Base-by-base conservation (phyloP, 345 rosid genomes). In the Lepidium aucheri region DNA sequence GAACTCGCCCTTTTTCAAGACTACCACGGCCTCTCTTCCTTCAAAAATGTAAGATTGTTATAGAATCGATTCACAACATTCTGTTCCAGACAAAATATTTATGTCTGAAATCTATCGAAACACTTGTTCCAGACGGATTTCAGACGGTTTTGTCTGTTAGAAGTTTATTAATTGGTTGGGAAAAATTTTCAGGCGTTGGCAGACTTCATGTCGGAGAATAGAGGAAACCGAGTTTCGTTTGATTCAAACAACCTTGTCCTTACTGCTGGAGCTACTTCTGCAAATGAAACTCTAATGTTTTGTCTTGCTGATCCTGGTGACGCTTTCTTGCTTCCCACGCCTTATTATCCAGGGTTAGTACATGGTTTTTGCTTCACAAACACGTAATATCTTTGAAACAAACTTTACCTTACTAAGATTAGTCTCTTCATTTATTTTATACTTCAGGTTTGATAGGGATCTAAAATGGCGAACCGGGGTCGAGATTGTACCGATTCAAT, bases 1-100 rank as follows among this genome's bases (percentile, higher is more conserved):
- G 91, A 87, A 65, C 84, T 87, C 7, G 95, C 95, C 57, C 91
- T 87, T 28, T 87, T 87, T 73, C 95, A 87, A 72, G 95, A 87
- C 66, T 87, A 87, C 43, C 83, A 85, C 55, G 95, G 95, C 53
- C 78, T 82, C 9, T 83, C 86, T 1, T 73, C 72, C 10, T 87
- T 87, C 70, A 87, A 87, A 71, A 72, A 87, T 62, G 88, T 86
- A 72, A 63, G 78, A 30, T 17, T 17, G 12, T 40, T 32, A 10
- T 5, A 26, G 30, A 26, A 3, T 24, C 30, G 30, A 5, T 26
- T 24, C 30, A 0, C 30, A 2, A 26, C 6, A 26, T 26, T 26
- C 0, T 24, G 5, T 26, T 26, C 30, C 30, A 4, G 30, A 26
- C 30, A 3, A 1, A 0, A 24, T 24, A 24, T 24, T 24, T 24